Conservation (phyloP, 148 eudicot genomes). For the Polygonum maritimum region DNA sequence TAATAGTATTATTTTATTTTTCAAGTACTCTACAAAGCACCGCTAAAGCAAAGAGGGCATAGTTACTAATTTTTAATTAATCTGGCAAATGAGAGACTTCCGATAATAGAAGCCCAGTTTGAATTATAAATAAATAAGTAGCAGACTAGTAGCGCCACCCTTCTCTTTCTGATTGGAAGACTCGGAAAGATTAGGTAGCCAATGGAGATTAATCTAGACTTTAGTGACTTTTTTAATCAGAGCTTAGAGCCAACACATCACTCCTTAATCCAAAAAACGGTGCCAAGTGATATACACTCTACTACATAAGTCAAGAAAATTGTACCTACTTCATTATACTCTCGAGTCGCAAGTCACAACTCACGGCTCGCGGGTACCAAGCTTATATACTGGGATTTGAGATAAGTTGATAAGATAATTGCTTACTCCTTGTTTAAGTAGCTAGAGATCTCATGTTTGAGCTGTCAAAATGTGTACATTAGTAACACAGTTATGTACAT, state of each 20-base stretch:
- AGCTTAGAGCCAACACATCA: neutral
- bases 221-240: neutral
- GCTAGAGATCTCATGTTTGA: no score
- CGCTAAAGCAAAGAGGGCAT: neutral
- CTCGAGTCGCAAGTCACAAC: no score
- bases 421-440: no score
- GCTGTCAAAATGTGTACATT: no score
- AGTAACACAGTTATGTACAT: no score
- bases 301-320: no score
- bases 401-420: no score
- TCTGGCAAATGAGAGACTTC: neutral
- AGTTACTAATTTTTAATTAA: neutral
- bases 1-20: neutral
- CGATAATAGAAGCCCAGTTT: neutral
- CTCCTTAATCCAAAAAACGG: no score
- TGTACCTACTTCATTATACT: no score
- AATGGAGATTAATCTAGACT: neutral
- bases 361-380: no score
- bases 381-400: neutral
- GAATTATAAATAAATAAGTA: no score
- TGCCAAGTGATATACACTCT: no score
- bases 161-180: neutral
- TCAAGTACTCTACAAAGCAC: neutral
- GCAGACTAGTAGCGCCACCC: neutral
- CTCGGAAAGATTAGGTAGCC: neutral